phyloP scores from a whole-genome alignment of 108 stramenopile species.

The Aureococcus anophagefferens region DNA sequence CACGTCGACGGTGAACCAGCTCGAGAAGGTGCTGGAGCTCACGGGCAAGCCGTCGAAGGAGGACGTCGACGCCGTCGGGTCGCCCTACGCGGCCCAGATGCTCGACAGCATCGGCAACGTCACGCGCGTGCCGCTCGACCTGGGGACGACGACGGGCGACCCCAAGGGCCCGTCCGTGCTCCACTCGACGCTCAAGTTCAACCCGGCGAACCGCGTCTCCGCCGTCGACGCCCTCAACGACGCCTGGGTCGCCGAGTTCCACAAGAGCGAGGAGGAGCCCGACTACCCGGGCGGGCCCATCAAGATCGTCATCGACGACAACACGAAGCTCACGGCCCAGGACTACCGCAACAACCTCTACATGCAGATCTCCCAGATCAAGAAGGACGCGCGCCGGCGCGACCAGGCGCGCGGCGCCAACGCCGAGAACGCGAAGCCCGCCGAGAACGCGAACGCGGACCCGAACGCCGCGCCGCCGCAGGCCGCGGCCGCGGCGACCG shows the following conservation, averaged over 20 bases:
- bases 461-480: too few relatives aligned
- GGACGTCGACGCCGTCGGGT: constrained; percentile 45
- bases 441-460: too few relatives aligned
- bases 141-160: constrained; percentile 29
- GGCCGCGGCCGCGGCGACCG: too few relatives aligned
- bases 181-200: constrained; percentile 49
- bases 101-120: constrained; percentile 45
- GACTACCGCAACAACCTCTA: too few relatives aligned
- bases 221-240: constrained; percentile 57
- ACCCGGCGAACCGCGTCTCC: constrained; percentile 52
- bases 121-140: constrained; percentile 18
- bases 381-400: constrained; percentile 6
- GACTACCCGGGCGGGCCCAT: constrained; percentile 28
- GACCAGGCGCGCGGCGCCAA: too few relatives aligned
- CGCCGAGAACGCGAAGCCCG: too few relatives aligned
- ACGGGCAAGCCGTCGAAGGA: constrained; percentile 60
- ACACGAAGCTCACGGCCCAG: too few relatives aligned
- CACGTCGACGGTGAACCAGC: constrained; percentile 79
- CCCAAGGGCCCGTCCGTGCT: constrained; percentile 55
- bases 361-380: neutral
- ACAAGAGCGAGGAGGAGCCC: constrained; percentile 53
- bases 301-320: too few relatives aligned
- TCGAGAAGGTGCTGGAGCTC: constrained; percentile 64
- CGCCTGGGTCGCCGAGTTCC: constrained; percentile 62
- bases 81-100: constrained; percentile 54